Base-by-base conservation (phyloP, 768 basidiomycete genomes). In the Hypholoma fasciculare region DNA sequence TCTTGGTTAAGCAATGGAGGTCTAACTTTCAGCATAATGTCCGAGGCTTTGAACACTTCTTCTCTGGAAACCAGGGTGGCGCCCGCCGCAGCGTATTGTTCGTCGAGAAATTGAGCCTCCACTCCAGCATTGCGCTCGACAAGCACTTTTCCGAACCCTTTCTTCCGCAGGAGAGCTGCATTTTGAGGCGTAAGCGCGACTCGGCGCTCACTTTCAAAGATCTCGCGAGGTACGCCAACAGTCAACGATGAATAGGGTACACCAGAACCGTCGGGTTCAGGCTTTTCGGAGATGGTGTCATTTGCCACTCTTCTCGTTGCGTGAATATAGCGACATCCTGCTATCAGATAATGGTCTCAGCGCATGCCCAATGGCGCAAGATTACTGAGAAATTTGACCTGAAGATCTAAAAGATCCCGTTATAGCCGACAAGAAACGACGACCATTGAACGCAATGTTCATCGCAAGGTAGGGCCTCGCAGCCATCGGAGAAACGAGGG, bases 21-120 rank as follows among this genome's bases (percentile, higher is more conserved):
- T 61, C 91, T 82, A 59, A 95, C 92, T 82, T 95, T 95, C 61
- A 95, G 77, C 68, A 94, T 76, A 66, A 95, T 90, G 68, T 95
- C 92, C 1, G 89, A 77, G 44, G 76, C 75, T 49, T 73, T 75
- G 69, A 85, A 88, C n/a, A 93, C 72, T 61, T 90, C 85, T 56
- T 89, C 85, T 58, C 78, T 79, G 49, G 88, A 83, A n/a, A 86
- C 88, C 59, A 95, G 71, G 7, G 83, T 86, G 38, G 92, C 93
- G 7, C 93, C 93, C 26, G 90, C 93, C 38, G 84, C 83, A 58
- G 74, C 75, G 66, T 93, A 95, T 46, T 90, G 87, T 67, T 87
- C 88, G 65, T 95, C 90, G 60, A 87, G 74, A 72, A 94, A 95
- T 68, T 92, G 88, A 5, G 93, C 87, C 51, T 83, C 78, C 38